phyloP scores from a whole-genome alignment of 2,329 filamentous ascomycete species.

The Ophiosphaerella herpotricha region DNA sequence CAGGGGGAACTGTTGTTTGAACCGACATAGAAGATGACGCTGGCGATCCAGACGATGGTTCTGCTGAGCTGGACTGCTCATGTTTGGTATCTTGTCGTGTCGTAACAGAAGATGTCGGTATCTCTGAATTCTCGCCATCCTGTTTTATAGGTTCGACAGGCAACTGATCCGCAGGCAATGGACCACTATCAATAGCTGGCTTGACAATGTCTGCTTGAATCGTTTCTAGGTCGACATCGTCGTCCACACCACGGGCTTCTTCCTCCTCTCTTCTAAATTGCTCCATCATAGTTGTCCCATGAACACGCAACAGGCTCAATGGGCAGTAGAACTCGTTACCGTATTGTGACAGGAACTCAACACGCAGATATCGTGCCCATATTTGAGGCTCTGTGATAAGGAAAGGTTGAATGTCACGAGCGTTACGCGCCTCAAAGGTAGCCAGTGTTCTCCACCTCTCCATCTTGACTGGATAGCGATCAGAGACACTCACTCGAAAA shows the following conservation, averaged over 20 bases:
- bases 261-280: constrained; percentile 90
- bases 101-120: not conserved
- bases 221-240: constrained; percentile 64
- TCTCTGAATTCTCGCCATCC: constrained; percentile 1
- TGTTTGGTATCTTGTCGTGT: not conserved
- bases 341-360: constrained; percentile 92
- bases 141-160: constrained; percentile 22
- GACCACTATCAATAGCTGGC: constrained; percentile 37
- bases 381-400: constrained; percentile 92
- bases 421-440: constrained; percentile 88
- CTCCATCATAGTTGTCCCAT: constrained; percentile 92
- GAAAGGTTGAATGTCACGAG: constrained; percentile 91
- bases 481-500: constrained; percentile 89
- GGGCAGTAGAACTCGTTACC: constrained; percentile 98
- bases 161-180: constrained; percentile 22
- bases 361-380: constrained; percentile 88
- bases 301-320: constrained; percentile 84
- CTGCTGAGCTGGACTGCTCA: not conserved
- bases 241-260: constrained; percentile 59
- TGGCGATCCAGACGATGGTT: not conserved
- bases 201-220: constrained; percentile 45
- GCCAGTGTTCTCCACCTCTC: constrained; percentile 92
- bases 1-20: not conserved
- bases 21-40: not conserved
- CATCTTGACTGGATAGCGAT: constrained; percentile 88